Evolutionary conservation across 192 early-diverging fungal genomes (phyloP), one percentile per base, ranked within the genome.

Genomic region (Dimargaris xerosporica): DNA sequence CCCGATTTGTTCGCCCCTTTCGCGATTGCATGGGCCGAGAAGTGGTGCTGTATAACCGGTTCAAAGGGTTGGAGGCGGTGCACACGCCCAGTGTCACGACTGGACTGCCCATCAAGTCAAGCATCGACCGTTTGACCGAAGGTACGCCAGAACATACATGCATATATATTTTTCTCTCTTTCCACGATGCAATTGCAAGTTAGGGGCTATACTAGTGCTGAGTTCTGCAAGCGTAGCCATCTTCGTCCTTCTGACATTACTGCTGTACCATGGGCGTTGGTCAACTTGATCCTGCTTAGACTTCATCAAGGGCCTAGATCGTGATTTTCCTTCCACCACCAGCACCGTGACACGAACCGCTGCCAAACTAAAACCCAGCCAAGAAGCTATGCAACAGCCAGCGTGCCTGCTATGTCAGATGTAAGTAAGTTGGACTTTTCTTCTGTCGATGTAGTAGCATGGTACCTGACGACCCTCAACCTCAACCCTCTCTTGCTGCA

Each of bases 311-410:
- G 78, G 77, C 3, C 69, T 91, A 19, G 82, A 87, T 51, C 72
- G 73, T 9, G 83, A 85, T 44, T 91, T 86, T 54, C 85, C 87
- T 2, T 84, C 86, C 7, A 89, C 86, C 7, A 83, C 81, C 15
- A 87, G 78, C 39, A 88, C 87, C 3, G 80, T 91, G 11, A 72
- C 77, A 17, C 73, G 85, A 44, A 91, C 89, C 0, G 85, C 79
- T 5, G 69, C 71, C 23, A 89, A 89, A 54, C 62, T 89, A 28
- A 75, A 71, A 44, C 68, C 80, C 21, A 71, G 70, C 5, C 69
- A 71, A 28, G 66, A 66, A 26, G 65, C 65, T 21, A 53, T 71
- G 62, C 66, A 65, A 10, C 47, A 67, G 3, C 52, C 64, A 63
- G 66, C 50, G 12, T 91, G 88, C 63, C 67, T 78, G 3, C 64